Evolutionary conservation across 768 basidiomycete genomes (phyloP), one percentile per base, ranked within the genome.

Genomic region (Pleurotus cornucopiae): DNA sequence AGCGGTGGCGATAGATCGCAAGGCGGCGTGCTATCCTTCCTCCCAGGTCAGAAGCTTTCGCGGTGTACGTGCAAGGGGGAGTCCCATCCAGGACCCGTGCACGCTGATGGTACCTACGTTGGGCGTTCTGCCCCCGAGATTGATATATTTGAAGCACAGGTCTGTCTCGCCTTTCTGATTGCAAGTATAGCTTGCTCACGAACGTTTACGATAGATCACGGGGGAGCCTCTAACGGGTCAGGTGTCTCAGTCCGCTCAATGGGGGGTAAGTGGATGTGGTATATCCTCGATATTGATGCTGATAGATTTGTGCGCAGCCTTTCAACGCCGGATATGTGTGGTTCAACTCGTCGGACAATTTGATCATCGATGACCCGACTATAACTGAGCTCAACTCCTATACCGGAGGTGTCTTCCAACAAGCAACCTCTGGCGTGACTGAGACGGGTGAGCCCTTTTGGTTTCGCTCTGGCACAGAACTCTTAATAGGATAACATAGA

Each of bases 51-150:
- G 66, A 81, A 85, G 53, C 73, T 97, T 23, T 92, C 90, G 5
- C 76, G 89, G 46, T 98, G 96, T 69, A 98, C 96, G 2, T 98
- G 96, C 66, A 70, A 77, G 11, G 85, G 85, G 21, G 89, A 95
- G 69, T 76, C 84, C 6, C 94, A 97, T 69, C 95, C 95, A 3
- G 95, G 95, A 6, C 94, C 94, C 20, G 69, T 83, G 47, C 85
- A 86, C 57, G 57, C 72, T 0, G 89, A 96, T 61, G 93, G 93
- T 26, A 77, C 85, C 2, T 94, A 83, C 63, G 83, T 88, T 20
- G 94, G 92, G 9, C 82, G 94, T 48, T 67, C 86, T 25, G 89
- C 93, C 3, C 93, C 93, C 1, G 94, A 96, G 69, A 94, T 96
- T 41, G 94, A 96, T 75, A 76, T 94, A 25, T 85, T 95, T 65